Percentiles rank a stretch among this genome's conserved stretches.
Conservation (phyloP, 169 alveolate genomes). For the Cryptosporidium ryanae region DNA sequence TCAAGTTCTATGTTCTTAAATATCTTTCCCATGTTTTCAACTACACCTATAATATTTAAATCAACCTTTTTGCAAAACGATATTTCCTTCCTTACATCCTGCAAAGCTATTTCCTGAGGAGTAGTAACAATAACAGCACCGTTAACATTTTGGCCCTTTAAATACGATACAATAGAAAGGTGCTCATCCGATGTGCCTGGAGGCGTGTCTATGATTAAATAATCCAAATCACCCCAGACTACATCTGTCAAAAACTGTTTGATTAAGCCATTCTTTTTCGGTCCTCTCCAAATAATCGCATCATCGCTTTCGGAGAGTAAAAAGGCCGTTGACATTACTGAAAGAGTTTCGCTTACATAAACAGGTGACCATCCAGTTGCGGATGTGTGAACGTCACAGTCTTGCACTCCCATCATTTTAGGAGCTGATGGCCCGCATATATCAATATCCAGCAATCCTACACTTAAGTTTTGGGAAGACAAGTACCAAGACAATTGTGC, state of each 20-base stretch:
- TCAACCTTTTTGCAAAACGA: constrained; percentile 87
- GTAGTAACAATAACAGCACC: constrained; percentile 85
- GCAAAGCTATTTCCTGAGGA: constrained; percentile 91
- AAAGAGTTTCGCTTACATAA: constrained; percentile 91
- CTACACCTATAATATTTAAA: constrained; percentile 92
- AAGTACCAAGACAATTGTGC: constrained; percentile 89
- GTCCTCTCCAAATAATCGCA: constrained; percentile 99
- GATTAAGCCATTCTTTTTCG: constrained; percentile 95
- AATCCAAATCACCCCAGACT: constrained; percentile 97
- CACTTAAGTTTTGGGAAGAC: constrained; percentile 76
- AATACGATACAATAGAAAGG: constrained; percentile 91
- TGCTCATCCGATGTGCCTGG: constrained; percentile 99
- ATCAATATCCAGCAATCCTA: constrained; percentile 97
- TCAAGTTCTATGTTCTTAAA: constrained; percentile 53
- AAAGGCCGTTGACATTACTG: constrained; percentile 97
- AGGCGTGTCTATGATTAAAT: constrained; percentile 97
- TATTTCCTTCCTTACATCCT: constrained; percentile 94
- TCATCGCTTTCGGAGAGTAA: constrained; percentile 92
- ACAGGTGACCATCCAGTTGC: constrained; percentile 98
- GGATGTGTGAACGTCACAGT: constrained; percentile 93
- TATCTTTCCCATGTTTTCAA: constrained; percentile 94
- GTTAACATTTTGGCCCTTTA: constrained; percentile 86
- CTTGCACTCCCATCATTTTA: constrained; percentile 92
- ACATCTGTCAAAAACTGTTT: constrained; percentile 97
- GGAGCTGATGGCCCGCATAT: constrained; percentile 99